Evolutionary conservation across 2,329 filamentous ascomycete species (phyloP).

Genomic region (Endothia cerciana): DNA sequence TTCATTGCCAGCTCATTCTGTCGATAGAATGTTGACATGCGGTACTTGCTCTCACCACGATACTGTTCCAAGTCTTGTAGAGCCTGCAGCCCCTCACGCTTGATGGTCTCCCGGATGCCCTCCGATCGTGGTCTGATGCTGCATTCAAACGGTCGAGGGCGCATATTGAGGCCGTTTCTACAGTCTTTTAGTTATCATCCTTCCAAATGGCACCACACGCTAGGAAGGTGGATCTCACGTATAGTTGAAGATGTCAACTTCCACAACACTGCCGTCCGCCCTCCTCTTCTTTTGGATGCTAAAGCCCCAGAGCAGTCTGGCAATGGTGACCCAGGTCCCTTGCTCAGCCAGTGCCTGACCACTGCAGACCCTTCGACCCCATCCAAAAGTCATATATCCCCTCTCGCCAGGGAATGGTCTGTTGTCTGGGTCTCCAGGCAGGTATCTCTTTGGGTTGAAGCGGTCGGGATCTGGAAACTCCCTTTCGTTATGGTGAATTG

Average conservation of each 20-base stretch:
- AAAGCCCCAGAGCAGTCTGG: conserved; percentile 62
- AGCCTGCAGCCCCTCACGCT: conserved; percentile 56
- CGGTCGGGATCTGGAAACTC: conserved; percentile 52
- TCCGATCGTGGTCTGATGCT: conserved; percentile 54
- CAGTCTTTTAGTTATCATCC: neutral
- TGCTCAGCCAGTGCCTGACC: conserved; percentile 62
- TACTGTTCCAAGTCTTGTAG: conserved; percentile 55
- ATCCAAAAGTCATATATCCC: conserved; percentile 60
- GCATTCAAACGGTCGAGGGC: conserved; percentile 59
- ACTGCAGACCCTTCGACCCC: conserved; percentile 58
- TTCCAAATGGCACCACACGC: neutral
- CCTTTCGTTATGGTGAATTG: conserved; percentile 49
- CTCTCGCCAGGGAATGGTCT: conserved; percentile 53
- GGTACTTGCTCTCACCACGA: conserved; percentile 60
- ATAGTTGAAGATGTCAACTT: conserved; percentile 61
- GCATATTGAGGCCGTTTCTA: conserved; percentile 62
- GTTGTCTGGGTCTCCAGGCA: conserved; percentile 42
- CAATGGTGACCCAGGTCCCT: conserved; percentile 62
- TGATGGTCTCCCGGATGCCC: conserved; percentile 53
- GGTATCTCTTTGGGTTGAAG: conserved; percentile 48
- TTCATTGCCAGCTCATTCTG: conserved; percentile 39
- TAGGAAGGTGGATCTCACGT: conserved; percentile 46
- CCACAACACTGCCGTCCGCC: conserved; percentile 47
- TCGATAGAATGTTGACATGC: conserved; percentile 58
- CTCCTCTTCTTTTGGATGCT: conserved; percentile 47